A percentile compares a stretch with the other conserved stretches of the same genome.
These are phyloP conservation scores for Podaxis sp. DNA, from an alignment of 768 basidiomycete genomes.

Conservation along the genomic window DNA sequence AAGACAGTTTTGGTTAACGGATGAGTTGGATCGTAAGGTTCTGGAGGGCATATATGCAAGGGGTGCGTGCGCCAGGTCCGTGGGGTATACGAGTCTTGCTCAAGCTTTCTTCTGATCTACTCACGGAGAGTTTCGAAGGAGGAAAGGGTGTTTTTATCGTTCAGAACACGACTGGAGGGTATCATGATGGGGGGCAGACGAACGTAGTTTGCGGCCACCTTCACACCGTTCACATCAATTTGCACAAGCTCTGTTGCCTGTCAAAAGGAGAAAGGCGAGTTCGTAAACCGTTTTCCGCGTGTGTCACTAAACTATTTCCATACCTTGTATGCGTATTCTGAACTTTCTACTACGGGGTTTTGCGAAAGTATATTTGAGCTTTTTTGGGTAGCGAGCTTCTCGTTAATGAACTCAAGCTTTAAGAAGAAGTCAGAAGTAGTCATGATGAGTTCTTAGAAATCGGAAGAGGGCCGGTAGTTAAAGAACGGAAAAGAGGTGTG, in stretches of 20 bases:
- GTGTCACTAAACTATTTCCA: constrained; percentile 11
- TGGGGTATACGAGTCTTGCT: constrained; percentile 65
- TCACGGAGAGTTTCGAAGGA: constrained; percentile 3
- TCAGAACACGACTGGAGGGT: constrained; percentile 1
- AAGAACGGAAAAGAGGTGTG: neutral
- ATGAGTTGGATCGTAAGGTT: constrained; percentile 50
- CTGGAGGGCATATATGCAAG: constrained; percentile 69
- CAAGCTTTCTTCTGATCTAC: constrained; percentile 60
- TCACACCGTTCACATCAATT: constrained; percentile 57
- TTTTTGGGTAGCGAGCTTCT: constrained; percentile 26
- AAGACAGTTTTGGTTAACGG: constrained; percentile 55
- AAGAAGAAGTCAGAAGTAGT: neutral
- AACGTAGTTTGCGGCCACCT: constrained; percentile 64
- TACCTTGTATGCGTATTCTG: constrained; percentile 57
- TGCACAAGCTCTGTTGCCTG: constrained; percentile 60
- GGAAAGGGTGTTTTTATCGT: constrained; percentile 5
- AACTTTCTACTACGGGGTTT: constrained; percentile 60
- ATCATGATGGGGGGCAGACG: constrained; percentile 16
- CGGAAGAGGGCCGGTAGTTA: neutral
- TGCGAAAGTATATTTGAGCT: constrained; percentile 13
- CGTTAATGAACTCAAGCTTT: constrained; percentile 3
- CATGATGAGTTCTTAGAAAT: neutral
- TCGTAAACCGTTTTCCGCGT: neutral
- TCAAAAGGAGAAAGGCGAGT: neutral
- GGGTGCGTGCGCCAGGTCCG: constrained; percentile 77